phyloP scores from a whole-genome alignment of 2,329 filamentous ascomycete genomes.

The Purpureocillium lavendulum region DNA sequence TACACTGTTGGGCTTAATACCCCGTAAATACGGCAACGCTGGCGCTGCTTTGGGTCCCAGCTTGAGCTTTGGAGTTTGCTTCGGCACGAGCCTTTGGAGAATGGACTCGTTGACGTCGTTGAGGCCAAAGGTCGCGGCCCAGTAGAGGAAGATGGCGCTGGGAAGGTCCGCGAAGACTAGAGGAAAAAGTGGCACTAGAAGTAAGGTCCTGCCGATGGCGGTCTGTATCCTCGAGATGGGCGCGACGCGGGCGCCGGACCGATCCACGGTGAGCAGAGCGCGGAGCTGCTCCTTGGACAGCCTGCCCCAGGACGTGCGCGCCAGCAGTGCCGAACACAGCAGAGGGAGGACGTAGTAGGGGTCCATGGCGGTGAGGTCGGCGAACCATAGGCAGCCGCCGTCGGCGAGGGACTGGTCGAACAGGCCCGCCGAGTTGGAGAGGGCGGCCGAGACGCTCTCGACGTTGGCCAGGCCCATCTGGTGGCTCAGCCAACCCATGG shows the following conservation, averaged over 20 bases:
- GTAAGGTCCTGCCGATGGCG: slow-evolving; percentile 18
- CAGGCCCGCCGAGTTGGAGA: slow-evolving; percentile 16
- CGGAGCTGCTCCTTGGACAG: slow-evolving; percentile 18
- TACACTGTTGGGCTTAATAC: neutral
- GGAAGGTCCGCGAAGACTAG: slow-evolving; percentile 26
- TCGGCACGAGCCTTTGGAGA: slow-evolving; percentile 14
- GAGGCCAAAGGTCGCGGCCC: slow-evolving; percentile 26
- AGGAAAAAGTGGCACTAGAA: slow-evolving; percentile 25
- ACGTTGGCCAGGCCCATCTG: slow-evolving; percentile 18
- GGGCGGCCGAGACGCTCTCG: slow-evolving; percentile 11
- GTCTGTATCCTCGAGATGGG: slow-evolving; percentile 14
- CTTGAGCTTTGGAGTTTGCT: slow-evolving; percentile 9
- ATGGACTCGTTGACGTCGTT: slow-evolving; percentile 23
- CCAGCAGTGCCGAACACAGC: slow-evolving; percentile 21
- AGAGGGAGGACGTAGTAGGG: slow-evolving; percentile 40
- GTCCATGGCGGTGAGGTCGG: slow-evolving; percentile 42
- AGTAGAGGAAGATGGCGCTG: slow-evolving; percentile 32
- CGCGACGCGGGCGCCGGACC: slow-evolving; percentile 8
- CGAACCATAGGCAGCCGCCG: slow-evolving; percentile 48
- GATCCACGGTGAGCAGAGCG: slow-evolving; percentile 14
- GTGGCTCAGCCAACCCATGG: slow-evolving; percentile 19
- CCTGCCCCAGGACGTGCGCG: slow-evolving; percentile 18
- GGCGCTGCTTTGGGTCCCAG: slow-evolving; percentile 4
- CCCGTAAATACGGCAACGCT: slow-evolving; percentile 13
- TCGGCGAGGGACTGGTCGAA: slow-evolving; percentile 32